Base-by-base conservation (phyloP, 2,329 filamentous ascomycete genomes). In the Botrytis deweyae region DNA sequence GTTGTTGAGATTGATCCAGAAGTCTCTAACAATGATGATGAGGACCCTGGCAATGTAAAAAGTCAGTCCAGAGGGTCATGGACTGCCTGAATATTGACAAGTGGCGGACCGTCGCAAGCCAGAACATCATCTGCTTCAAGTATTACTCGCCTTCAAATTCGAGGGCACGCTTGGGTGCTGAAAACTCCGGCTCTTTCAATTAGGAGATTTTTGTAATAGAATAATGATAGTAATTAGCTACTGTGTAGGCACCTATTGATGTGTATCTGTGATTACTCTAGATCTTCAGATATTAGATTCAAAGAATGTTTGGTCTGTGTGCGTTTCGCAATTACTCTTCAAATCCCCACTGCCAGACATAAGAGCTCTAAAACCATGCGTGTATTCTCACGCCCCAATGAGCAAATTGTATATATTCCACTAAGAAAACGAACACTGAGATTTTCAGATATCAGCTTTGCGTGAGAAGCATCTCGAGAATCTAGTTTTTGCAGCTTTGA, bases 311-410 rank as follows among this genome's bases (percentile, higher is more conserved):
- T 52, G 49, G n/a, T n/a, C 12, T 4, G 14, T n/a, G 10, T 52
- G 25, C 49, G n/a, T 52, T n/a, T 14, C 49, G 14, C 49, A 52
- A n/a, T 14, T n/a, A 1, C 49, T 52, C 25, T 49, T 22, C 46
- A 49, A 49, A 22, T 25, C 20, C 20, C 46, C 49, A 52, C 25
- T n/a, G 25, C 49, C 49, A 55, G 6, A 55, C 12, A n/a, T 12
- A 55, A 55, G 25, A 52, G 22, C 49, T 52, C 29, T 20, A 22
- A 36, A 61, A 22, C 18, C 3, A 55, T 55, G 25, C 25, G 25
- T 55, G 2, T n/a, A 55, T n/a, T n/a, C 49, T 14, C 49, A n/a
- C 0, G 0, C 2, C 4, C 12, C 9, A 20, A 36, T 36, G 4
- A 20, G 5, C 4, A 12, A 36, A 25, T 10, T 14, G 8, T 3